phyloP scores from a whole-genome alignment of 108 stramenopile species.

The Mayamaea pseudoterrestris region DNA sequence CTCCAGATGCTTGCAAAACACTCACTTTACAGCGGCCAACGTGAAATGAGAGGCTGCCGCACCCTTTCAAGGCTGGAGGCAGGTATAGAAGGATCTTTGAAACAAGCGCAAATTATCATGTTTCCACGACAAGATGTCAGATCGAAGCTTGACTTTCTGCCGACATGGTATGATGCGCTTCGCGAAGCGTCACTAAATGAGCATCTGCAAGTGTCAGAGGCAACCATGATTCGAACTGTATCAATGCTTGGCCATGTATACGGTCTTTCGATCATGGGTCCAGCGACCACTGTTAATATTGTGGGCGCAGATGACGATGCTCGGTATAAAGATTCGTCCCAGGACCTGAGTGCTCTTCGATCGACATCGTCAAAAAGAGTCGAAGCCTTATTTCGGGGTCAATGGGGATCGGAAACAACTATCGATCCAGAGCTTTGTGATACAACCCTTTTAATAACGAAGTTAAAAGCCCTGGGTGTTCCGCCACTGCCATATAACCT shows the following conservation, averaged over 20 bases:
- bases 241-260: constrained; percentile 35
- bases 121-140: constrained; percentile 27
- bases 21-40: constrained; percentile 8
- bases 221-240: constrained; percentile 30
- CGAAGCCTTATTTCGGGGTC: constrained; percentile 50
- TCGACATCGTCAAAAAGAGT: constrained; percentile 26
- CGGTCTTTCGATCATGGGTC: constrained; percentile 38
- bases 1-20: constrained; percentile 22
- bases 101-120: constrained; percentile 32
- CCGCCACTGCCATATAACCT: constrained; percentile 63
- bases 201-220: constrained; percentile 10
- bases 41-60: not conserved
- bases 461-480: constrained; percentile 52
- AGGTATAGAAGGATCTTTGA: constrained; percentile 35
- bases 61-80: not conserved
- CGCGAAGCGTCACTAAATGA: constrained; percentile 6
- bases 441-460: constrained; percentile 40
- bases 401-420: constrained; percentile 64
- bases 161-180: constrained; percentile 25
- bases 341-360: not conserved
- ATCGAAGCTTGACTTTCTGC: constrained; percentile 4
- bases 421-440: constrained; percentile 53
- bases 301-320: constrained; percentile 1
- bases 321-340: not conserved
- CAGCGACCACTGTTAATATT: constrained; percentile 8